These are phyloP conservation scores for Berkeleyomyces rouxiae DNA, from an alignment of 2,329 filamentous ascomycete genomes.

Conservation along the genomic window DNA sequence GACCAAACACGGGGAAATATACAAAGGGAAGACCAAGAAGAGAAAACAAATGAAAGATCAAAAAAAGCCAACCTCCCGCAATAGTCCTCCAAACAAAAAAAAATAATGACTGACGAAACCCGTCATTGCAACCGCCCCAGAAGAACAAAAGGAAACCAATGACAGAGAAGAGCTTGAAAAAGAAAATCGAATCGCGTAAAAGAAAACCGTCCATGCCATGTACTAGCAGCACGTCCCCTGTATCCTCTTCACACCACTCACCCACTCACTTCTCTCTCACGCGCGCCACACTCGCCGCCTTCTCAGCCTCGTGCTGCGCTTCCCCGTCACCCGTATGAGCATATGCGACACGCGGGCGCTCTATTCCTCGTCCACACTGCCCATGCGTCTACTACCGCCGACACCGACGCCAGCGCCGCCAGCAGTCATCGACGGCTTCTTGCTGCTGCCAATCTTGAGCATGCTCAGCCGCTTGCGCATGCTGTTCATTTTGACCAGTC, in stretches of 20 bases:
- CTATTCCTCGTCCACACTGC: slow-evolving; percentile 40
- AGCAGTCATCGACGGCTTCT: slow-evolving; percentile 38
- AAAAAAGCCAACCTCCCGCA: not conserved
- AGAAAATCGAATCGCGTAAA: slow-evolving; percentile 3
- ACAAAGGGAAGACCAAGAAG: slow-evolving; percentile 9
- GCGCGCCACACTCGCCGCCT: not conserved
- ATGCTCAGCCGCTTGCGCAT: slow-evolving; percentile 67
- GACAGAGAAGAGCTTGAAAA: not conserved
- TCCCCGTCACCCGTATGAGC: not conserved
- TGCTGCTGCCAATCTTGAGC: slow-evolving; percentile 52
- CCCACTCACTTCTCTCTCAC: not conserved
- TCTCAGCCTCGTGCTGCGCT: not conserved
- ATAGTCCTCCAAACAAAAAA: not conserved
- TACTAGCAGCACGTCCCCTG: not conserved
- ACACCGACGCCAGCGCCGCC: not conserved
- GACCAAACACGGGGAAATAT: not conserved
- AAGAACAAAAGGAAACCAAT: slow-evolving; percentile 8
- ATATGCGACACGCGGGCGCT: not conserved
- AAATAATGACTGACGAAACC: slow-evolving; percentile 1
- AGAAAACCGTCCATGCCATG: slow-evolving; percentile 7
- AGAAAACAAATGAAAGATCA: slow-evolving; percentile 7
- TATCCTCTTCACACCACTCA: not conserved
- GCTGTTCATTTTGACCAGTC: slow-evolving; percentile 36
- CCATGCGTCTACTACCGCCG: slow-evolving; percentile 25
- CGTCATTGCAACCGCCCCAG: not conserved